Conservation (phyloP, 1,284 basidiomycete species). For the Boletus smithii region DNA sequence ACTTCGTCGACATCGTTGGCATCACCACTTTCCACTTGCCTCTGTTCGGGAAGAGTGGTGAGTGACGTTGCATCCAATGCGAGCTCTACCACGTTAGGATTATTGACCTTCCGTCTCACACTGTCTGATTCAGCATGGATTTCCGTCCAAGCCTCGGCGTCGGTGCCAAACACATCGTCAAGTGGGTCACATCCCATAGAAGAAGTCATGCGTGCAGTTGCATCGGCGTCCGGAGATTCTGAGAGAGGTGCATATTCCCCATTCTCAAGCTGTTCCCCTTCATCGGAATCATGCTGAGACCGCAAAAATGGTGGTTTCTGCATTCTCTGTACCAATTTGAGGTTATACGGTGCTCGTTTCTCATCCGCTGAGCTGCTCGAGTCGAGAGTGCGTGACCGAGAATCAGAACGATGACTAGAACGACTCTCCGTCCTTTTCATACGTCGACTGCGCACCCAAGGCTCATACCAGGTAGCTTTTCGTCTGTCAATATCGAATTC, state of each 20-base stretch:
- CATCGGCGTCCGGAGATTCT: constrained; percentile 31
- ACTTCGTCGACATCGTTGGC: constrained; percentile 46
- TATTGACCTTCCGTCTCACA: constrained; percentile 26
- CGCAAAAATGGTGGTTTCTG: constrained; percentile 37
- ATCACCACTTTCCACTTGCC: constrained; percentile 29
- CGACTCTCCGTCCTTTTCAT: constrained; percentile 51
- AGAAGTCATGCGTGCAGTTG: constrained; percentile 13
- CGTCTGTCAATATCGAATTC: constrained; percentile 82
- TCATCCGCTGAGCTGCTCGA: constrained; percentile 28
- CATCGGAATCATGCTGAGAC: constrained; percentile 26
- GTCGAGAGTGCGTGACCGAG: constrained; percentile 22
- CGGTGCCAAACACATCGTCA: constrained; percentile 51
- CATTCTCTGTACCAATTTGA: constrained; percentile 51
- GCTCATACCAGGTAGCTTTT: constrained; percentile 77
- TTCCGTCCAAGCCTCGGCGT: constrained; percentile 59
- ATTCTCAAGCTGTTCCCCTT: constrained; percentile 16
- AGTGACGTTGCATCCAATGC: constrained; percentile 52
- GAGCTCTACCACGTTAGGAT: constrained; percentile 49
- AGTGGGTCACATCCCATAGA: constrained; percentile 41
- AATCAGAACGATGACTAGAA: constrained; percentile 30
- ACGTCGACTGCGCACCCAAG: constrained; percentile 67
- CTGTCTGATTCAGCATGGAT: constrained; percentile 39
- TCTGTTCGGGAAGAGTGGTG: constrained; percentile 36
- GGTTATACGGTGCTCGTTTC: constrained; percentile 41
- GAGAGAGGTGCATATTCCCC: constrained; percentile 37